Conservation (phyloP, 208 protist genomes). For the Trypanosoma caninum region DNA sequence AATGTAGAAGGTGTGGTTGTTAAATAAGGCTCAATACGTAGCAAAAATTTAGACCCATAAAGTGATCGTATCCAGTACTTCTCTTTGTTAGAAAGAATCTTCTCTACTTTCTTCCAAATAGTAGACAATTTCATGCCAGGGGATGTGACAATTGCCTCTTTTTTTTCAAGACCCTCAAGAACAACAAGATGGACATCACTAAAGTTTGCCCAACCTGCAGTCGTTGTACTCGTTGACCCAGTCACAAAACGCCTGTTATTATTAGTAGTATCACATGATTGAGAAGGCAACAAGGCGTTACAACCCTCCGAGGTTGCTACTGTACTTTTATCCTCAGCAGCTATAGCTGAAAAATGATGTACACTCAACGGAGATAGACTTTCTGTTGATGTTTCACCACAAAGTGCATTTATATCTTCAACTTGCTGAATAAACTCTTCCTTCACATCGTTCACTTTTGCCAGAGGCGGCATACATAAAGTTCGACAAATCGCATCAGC, state of each 20-base stretch:
- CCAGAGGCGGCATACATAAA: conserved; percentile 4
- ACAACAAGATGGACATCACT: conserved; percentile 32
- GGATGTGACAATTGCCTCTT: conserved; percentile 39
- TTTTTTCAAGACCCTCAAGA: conserved; percentile 34
- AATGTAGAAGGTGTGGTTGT: neutral
- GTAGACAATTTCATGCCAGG: conserved; percentile 49
- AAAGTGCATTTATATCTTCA: conserved; percentile 14
- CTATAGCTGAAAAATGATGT: neutral
- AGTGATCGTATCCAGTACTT: conserved; percentile 7
- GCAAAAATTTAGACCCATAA: neutral
- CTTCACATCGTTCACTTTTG: conserved; percentile 2
- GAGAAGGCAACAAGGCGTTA: neutral
- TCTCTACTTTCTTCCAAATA: conserved; percentile 37
- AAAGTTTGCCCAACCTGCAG: no score
- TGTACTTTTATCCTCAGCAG: neutral
- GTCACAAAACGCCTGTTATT: neutral
- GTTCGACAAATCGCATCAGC: conserved; percentile 22
- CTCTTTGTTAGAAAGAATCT: conserved; percentile 14
- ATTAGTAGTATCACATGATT: neutral
- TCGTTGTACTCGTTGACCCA: no score
- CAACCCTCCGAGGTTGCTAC: neutral
- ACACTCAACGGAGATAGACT: neutral
- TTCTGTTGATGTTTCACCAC: neutral
- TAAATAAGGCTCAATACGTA: neutral
- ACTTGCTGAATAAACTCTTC: conserved; percentile 33